phyloP scores from a whole-genome alignment of 768 basidiomycete species.

The Leccinum obscurum region DNA sequence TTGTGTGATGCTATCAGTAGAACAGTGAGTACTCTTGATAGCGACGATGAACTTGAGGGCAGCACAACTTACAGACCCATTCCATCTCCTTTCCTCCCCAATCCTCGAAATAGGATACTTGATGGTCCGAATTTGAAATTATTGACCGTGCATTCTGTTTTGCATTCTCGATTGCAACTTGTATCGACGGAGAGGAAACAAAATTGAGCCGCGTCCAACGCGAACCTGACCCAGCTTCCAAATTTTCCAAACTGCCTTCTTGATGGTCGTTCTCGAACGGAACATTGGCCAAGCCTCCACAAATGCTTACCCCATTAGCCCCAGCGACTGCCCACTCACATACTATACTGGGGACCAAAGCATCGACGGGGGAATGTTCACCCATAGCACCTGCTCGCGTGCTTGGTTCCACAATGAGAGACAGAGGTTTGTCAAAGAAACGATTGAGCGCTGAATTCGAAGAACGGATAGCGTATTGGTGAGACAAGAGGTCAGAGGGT shows the following conservation, averaged over 20 bases:
- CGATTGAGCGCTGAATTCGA: slow-evolving; percentile 71
- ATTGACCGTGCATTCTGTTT: slow-evolving; percentile 54
- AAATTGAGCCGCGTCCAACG: slow-evolving; percentile 72
- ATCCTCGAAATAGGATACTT: slow-evolving; percentile 76
- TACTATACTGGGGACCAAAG: slow-evolving; percentile 84
- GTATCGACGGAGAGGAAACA: slow-evolving; percentile 62
- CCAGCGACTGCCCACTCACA: slow-evolving; percentile 73
- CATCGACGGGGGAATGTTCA: slow-evolving; percentile 90
- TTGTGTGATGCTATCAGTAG: slow-evolving; percentile 45
- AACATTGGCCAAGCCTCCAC: slow-evolving; percentile 56
- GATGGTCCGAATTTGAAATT: slow-evolving; percentile 79
- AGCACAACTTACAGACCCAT: slow-evolving; percentile 51
- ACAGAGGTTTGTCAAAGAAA: slow-evolving; percentile 88
- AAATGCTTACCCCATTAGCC: slow-evolving; percentile 13
- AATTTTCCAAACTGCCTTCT: slow-evolving; percentile 3
- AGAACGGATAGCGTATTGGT: slow-evolving; percentile 71
- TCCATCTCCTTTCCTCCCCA: slow-evolving; percentile 92
- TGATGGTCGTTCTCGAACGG: slow-evolving; percentile 13
- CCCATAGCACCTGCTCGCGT: slow-evolving; percentile 85
- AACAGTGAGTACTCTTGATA: background rate
- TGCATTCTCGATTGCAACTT: slow-evolving; percentile 58
- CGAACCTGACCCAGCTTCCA: slow-evolving; percentile 19
- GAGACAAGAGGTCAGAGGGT: slow-evolving; percentile 54
- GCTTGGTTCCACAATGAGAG: slow-evolving; percentile 81
- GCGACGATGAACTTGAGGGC: background rate